phyloP scores from a whole-genome alignment of 2,329 filamentous ascomycete species.

The Didymella exigua region DNA sequence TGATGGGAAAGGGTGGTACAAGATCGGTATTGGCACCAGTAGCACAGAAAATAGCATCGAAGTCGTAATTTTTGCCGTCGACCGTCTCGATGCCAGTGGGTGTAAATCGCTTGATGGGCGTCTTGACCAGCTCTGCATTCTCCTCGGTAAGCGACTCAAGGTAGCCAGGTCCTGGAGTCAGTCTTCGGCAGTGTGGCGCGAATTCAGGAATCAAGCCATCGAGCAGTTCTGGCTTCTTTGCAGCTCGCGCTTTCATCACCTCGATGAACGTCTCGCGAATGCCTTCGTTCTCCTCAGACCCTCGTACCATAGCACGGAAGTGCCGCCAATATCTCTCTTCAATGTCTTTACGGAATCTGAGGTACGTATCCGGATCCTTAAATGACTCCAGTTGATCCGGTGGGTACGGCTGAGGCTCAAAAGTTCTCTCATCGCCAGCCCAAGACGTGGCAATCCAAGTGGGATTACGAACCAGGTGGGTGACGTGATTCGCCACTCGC shows the following conservation, averaged over 20 bases:
- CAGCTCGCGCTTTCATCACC: constrained; percentile 47
- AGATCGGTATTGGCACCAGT: constrained; percentile 65
- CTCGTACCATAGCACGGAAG: constrained; percentile 48
- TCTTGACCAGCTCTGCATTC: constrained; percentile 50
- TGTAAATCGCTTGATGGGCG: constrained; percentile 49
- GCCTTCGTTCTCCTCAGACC: constrained; percentile 42
- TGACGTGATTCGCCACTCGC: constrained; percentile 55
- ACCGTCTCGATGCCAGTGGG: constrained; percentile 46
- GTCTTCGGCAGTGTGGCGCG: constrained; percentile 39
- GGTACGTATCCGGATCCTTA: constrained; percentile 65
- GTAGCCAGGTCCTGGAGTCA: constrained; percentile 47
- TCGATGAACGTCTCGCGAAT: constrained; percentile 41
- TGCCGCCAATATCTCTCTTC: constrained; percentile 65
- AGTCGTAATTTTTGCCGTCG: constrained; percentile 47
- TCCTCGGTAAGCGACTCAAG: constrained; percentile 50
- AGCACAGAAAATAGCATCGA: constrained; percentile 62
- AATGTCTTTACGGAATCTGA: constrained; percentile 52
- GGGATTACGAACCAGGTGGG: constrained; percentile 64
- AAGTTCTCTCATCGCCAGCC: constrained; percentile 52
- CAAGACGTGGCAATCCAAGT: constrained; percentile 63
- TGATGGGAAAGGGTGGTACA: constrained; percentile 64
- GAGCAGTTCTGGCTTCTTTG: constrained; percentile 49
- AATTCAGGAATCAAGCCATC: constrained; percentile 52
- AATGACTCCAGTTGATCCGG: constrained; percentile 63
- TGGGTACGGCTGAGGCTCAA: constrained; percentile 52